Evolutionary conservation across 2,329 filamentous ascomycete genomes (phyloP), one percentile per base, ranked within the genome.

Genomic region (Bipolaris sorokiniana): DNA sequence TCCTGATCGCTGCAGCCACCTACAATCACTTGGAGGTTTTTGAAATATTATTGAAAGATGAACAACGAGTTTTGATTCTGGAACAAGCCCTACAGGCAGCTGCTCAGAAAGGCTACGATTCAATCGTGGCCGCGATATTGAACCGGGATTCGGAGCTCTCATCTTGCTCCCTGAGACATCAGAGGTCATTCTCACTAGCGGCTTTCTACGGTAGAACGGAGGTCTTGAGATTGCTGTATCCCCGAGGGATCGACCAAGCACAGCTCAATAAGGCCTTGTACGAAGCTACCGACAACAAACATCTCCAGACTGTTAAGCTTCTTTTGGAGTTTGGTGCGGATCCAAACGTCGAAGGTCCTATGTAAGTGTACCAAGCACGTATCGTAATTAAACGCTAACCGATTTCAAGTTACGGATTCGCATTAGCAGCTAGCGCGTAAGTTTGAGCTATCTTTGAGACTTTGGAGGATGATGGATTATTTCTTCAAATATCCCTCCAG

Each of bases 21-120:
- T 70, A 68, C 40, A 65, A 67, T 23, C 66, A 70, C 40, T 15
- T 61, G 7, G 61, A 60, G 7, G 61, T 68, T 1, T 59, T 68
- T 6, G 54, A 68, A 13, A 36, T 58, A 9, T 46, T 69, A 7
- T 48, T 68, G 11, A 45, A 62, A 16, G 60, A 64, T 18, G 65
- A 69, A 51, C 41, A 54, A 9, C 49, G 62, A 13, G 52, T 63
- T 33, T 49, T 62, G 11, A 51, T 66, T 23, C 36, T 69, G 3
- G 62, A 69, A 48, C 64, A 64, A 48, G 65, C 66, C n/a, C 48
- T 69, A 16, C 40, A 59, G 36, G 65, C 65, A 10, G 58, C 64
- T 13, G 51, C 64, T 2, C 65, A 68, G 40, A 62, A 59, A 18
- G 65, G 65, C 5, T 64, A 61, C 36, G 59, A 47, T n/a, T 28